phyloP scores from a whole-genome alignment of 1,139 yeast species.

The Arxiozyma slooffiae region DNA sequence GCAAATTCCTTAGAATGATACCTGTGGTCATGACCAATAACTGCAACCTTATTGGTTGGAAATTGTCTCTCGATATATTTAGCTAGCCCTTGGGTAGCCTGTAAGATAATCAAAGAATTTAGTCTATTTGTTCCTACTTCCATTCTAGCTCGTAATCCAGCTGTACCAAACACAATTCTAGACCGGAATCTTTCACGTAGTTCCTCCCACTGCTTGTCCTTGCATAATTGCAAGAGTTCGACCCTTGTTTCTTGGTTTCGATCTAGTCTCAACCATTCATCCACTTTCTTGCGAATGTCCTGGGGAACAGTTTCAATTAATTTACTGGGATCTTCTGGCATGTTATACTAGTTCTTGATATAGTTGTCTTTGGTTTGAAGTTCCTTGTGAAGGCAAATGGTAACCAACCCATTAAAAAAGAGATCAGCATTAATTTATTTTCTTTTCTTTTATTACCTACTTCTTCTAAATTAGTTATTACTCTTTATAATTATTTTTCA shows the following conservation, averaged over 20 bases:
- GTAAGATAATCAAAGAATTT: constrained; percentile 83
- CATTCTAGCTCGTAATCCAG: constrained; percentile 82
- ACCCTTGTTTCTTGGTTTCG: constrained; percentile 44
- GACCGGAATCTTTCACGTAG: constrained; percentile 40
- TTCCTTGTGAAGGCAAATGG: too few species aligned
- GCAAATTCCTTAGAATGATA: constrained; percentile 75
- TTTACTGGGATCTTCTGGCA: neutral
- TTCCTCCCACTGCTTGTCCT: constrained; percentile 34
- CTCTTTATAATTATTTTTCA: too few species aligned
- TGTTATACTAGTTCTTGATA: neutral
- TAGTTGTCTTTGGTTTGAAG: too few species aligned
- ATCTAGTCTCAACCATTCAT: constrained; percentile 23
- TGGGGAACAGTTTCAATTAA: neutral
- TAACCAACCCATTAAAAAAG: too few species aligned
- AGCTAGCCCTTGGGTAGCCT: constrained; percentile 88
- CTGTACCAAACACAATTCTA: constrained; percentile 83
- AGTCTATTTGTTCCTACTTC: constrained; percentile 82
- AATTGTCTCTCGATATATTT: constrained; percentile 40
- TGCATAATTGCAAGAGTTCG: constrained; percentile 46
- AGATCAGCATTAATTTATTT: too few species aligned
- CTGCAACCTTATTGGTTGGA: constrained; percentile 41
- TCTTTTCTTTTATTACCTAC: neutral
- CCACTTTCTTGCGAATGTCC: constrained; percentile 5
- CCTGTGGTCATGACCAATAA: constrained; percentile 88
- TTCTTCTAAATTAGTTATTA: too few species aligned